Conservation (phyloP, 768 basidiomycete genomes). For the Rhizopogon vinicolor region DNA sequence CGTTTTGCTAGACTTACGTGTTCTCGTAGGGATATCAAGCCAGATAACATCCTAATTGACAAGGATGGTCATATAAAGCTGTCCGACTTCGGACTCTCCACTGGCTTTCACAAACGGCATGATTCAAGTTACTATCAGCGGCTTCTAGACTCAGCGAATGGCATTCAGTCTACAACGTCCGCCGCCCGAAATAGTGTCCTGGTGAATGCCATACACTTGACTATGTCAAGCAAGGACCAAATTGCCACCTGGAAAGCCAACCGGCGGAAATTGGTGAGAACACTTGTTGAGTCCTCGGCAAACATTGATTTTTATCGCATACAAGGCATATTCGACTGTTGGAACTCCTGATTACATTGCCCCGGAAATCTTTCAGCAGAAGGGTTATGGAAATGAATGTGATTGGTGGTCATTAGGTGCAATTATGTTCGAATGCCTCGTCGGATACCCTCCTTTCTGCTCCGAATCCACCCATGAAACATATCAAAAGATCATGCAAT, state of each 20-base stretch:
- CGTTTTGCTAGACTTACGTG: neutral
- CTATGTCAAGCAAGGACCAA: constrained; percentile 88
- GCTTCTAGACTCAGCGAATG: constrained; percentile 63
- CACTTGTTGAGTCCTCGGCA: neutral
- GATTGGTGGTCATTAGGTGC: constrained; percentile 99
- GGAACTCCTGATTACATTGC: constrained; percentile 98
- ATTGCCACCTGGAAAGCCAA: constrained; percentile 99
- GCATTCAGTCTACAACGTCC: constrained; percentile 36
- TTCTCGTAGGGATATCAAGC: constrained; percentile 86
- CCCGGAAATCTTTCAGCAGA: constrained; percentile 93
- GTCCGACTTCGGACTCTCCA: constrained; percentile 97
- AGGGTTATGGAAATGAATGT: constrained; percentile 97
- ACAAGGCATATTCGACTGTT: constrained; percentile 93
- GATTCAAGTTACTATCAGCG: constrained; percentile 94
- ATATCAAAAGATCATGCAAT: constrained; percentile 97
- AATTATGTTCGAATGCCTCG: constrained; percentile 97
- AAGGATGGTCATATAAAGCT: constrained; percentile 96
- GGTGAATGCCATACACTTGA: constrained; percentile 96
- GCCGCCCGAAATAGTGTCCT: constrained; percentile 87
- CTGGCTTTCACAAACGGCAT: constrained; percentile 99
- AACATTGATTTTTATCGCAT: neutral
- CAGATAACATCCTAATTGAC: constrained; percentile 91
- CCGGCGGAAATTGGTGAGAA: constrained; percentile 83
- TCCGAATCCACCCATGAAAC: constrained; percentile 96
- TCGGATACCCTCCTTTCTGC: constrained; percentile 97